Conservation (phyloP, 2,329 filamentous ascomycete genomes). For the Anthostomella pinea region DNA sequence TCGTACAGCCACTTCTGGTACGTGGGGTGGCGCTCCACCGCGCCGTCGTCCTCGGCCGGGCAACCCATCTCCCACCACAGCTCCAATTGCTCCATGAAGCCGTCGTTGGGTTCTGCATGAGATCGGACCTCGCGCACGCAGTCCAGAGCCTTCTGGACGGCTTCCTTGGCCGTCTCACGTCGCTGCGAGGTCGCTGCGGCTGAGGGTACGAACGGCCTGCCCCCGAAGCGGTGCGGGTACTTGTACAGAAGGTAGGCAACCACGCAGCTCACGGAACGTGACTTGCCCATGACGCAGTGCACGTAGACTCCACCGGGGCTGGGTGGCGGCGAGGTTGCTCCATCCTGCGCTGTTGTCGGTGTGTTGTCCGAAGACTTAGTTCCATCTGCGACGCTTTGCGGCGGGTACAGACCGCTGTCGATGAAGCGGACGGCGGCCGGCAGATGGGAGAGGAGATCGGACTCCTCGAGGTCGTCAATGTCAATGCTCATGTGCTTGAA, state of each 20-base stretch:
- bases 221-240: slow-evolving; percentile 52
- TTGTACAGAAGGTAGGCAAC: slow-evolving; percentile 81
- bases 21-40: slow-evolving; percentile 61
- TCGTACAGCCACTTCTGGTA: slow-evolving; percentile 73
- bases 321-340: slow-evolving; percentile 11
- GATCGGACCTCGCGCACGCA: slow-evolving; percentile 68
- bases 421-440: slow-evolving; percentile 80
- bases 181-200: slow-evolving; percentile 36
- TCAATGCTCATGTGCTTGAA: slow-evolving; percentile 77
- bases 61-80: slow-evolving; percentile 87
- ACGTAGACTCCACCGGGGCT: slow-evolving; percentile 49
- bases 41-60: slow-evolving; percentile 54
- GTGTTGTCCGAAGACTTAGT: no score
- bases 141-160: slow-evolving; percentile 61
- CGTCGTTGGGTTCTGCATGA: slow-evolving; percentile 83
- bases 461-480: slow-evolving; percentile 86
- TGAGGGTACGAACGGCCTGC: slow-evolving; percentile 42
- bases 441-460: slow-evolving; percentile 80
- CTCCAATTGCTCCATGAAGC: slow-evolving; percentile 85
- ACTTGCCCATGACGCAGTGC: slow-evolving; percentile 91
- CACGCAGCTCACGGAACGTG: slow-evolving; percentile 79
- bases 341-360: no score
- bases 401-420: slow-evolving; percentile 60
- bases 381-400: slow-evolving; percentile 5
- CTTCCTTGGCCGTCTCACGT: slow-evolving; percentile 42